Percentiles rank a stretch among this genome's conserved stretches.
Evolutionary conservation across 495 filamentous ascomycete genomes (phyloP).

Genomic region (Lineolata rhizophorae): DNA sequence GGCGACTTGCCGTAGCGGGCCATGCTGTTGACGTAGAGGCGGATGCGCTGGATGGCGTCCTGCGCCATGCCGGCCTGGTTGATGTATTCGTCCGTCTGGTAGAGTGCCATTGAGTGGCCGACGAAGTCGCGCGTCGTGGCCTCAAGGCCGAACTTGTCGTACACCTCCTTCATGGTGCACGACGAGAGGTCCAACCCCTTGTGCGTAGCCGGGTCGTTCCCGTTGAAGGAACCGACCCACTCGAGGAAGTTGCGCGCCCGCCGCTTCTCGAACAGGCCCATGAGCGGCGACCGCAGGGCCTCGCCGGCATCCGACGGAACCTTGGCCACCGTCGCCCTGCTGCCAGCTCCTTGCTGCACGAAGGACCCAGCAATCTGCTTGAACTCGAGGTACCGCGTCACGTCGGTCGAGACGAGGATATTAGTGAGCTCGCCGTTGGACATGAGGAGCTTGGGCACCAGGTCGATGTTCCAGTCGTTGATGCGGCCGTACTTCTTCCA

Average conservation of each 20-base stretch:
- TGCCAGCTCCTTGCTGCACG: conserved; percentile 65
- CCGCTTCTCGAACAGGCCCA: conserved; percentile 95
- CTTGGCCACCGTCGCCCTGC: conserved; percentile 81
- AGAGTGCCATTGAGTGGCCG: conserved; percentile 95
- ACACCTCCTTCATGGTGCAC: conserved; percentile 89
- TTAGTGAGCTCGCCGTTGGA: conserved; percentile 96
- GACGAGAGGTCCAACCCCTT: conserved; percentile 57
- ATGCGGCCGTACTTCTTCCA: conserved; percentile 92
- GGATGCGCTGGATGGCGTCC: conserved; percentile 79
- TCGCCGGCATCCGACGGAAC: conserved; percentile 87
- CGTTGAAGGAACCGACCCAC: conserved; percentile 83
- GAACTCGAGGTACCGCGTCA: conserved; percentile 94
- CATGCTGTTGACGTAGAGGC: conserved; percentile 94
- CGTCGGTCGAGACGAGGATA: conserved; percentile 88
- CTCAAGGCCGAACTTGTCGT: conserved; percentile 92
- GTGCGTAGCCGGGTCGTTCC: conserved; percentile 65
- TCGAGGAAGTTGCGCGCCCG: conserved; percentile 92
- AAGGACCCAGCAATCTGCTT: conserved; percentile 96
- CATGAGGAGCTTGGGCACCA: conserved; percentile 97
- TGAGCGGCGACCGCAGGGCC: conserved; percentile 76
- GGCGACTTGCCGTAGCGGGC: conserved; percentile 95
- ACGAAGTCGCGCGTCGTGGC: conserved; percentile 84
- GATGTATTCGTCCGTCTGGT: conserved; percentile 72
- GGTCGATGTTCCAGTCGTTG: conserved; percentile 99
- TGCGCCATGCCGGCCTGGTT: conserved; percentile 46